Base-by-base conservation (phyloP, 169 alveolate genomes). In the Theileria equi region DNA sequence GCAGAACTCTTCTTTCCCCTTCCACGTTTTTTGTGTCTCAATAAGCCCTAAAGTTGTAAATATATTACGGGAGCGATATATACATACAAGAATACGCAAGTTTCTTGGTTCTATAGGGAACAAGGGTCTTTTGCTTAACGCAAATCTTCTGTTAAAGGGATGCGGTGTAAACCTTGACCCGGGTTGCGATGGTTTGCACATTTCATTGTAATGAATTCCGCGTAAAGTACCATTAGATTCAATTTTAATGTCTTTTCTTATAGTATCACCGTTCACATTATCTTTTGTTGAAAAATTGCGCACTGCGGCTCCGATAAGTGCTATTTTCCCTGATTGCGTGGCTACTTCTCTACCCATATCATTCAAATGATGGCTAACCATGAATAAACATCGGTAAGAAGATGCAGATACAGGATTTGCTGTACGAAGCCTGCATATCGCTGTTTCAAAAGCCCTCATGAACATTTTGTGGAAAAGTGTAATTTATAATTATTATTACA, bases 21-120 rank as follows among this genome's bases (percentile, higher is more conserved):
- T 5, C 94, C 94, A 35, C 91, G 62, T 62, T 81, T 90, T 70
- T 88, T 89, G 40, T 68, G 71, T 29, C 87, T 73, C 34, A 60
- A 64, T 35, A 82, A 70, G 23, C 91, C 93, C 87, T 81, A 45
- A 43, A 25, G 0, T 26, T 11, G 48, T 36, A 3, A 10, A 28
- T 49, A 49, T 3, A 3, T 29, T n/a, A 45, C 28, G 10, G 17
- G 16, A 5, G 43, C 16, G 3, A 34, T 38, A 10, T 10, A 1
- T 17, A 64, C 81, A 38, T 62, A 82, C 90, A 47, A 47, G 43
- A 0, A 89, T 80, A 10, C 94, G 57, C 19, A 89, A 52, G 38
- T 89, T 89, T 10, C 94, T 31, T 16, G 94, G 89, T 48, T 89
- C 94, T 5, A 89, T 89, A 10, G 94, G 94, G 57, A 89, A 88